Conservation (phyloP, 1,284 basidiomycete genomes). For the Ceratorhiza oryzae-sativae region DNA sequence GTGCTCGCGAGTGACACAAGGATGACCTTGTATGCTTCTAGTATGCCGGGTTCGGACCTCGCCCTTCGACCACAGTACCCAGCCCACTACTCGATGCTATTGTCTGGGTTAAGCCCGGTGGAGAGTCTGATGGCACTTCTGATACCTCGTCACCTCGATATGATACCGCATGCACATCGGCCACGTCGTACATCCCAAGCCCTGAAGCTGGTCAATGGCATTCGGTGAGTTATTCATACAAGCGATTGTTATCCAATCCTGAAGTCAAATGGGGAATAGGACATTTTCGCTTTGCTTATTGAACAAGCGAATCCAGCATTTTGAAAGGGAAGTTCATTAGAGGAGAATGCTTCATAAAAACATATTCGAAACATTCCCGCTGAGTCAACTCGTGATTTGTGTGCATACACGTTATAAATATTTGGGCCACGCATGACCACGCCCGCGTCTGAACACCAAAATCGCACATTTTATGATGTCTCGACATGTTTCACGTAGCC, state of each 20-base stretch:
- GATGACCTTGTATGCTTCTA: not conserved
- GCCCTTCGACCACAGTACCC: conserved; percentile 41
- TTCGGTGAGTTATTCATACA: conserved; percentile 22
- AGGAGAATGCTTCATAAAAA: not conserved
- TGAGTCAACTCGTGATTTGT: no score
- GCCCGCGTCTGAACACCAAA: no score
- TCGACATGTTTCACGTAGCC: no score
- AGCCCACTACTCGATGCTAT: conserved; percentile 43
- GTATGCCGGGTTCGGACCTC: conserved; percentile 43
- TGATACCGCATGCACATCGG: conserved; percentile 40
- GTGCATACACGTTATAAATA: no score
- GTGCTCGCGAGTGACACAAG: not conserved
- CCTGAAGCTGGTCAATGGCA: conserved; percentile 42
- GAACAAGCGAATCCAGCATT: conserved; percentile 41
- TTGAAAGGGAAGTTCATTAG: not conserved
- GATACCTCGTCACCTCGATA: conserved; percentile 41
- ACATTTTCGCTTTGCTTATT: conserved; percentile 38
- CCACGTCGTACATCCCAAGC: conserved; percentile 32
- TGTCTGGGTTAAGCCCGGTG: conserved; percentile 45
- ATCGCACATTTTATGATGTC: no score
- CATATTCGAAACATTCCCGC: no score
- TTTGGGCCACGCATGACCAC: no score
- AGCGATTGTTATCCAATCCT: not conserved
- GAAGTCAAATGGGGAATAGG: conserved; percentile 13
- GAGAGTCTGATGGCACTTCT: conserved; percentile 43